phyloP scores from a whole-genome alignment of 31 red algal species.

The Porphyra umbilicalis region DNA sequence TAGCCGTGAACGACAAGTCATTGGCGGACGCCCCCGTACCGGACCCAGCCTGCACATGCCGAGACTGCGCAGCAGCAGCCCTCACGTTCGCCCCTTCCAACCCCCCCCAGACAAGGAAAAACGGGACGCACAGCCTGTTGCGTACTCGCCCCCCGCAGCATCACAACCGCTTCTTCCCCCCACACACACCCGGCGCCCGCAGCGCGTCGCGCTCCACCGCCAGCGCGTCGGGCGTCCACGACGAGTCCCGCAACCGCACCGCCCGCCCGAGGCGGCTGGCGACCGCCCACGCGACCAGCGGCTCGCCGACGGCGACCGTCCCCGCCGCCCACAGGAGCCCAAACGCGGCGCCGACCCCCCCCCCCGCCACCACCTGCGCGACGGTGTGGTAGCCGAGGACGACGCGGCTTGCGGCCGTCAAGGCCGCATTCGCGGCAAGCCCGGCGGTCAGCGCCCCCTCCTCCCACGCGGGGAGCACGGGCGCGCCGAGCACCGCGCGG shows the following conservation, averaged over 20 bases:
- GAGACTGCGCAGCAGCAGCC: no score
- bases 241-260: background rate
- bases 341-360: slow-evolving; percentile 21
- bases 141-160: background rate
- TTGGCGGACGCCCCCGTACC: no score
- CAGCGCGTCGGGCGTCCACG: background rate
- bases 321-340: slow-evolving; percentile 4
- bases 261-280: background rate
- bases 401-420: slow-evolving; percentile 40
- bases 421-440: background rate
- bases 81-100: no score
- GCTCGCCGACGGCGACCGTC: slow-evolving; percentile 4
- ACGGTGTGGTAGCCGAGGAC: slow-evolving; percentile 58
- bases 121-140: no score
- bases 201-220: background rate
- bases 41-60: no score
- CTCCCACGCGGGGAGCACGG: background rate
- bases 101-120: no score
- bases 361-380: slow-evolving; percentile 42
- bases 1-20: no score
- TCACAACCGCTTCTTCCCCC: background rate
- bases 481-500: background rate
- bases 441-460: slow-evolving; percentile 2
- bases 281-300: slow-evolving; percentile 1
- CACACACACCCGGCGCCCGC: background rate